Percentiles rank a stretch among this genome's conserved stretches.
These are phyloP conservation scores for Bocquillonia castaneifolia DNA, from an alignment of 441 rosid species.

Conservation along the genomic window DNA sequence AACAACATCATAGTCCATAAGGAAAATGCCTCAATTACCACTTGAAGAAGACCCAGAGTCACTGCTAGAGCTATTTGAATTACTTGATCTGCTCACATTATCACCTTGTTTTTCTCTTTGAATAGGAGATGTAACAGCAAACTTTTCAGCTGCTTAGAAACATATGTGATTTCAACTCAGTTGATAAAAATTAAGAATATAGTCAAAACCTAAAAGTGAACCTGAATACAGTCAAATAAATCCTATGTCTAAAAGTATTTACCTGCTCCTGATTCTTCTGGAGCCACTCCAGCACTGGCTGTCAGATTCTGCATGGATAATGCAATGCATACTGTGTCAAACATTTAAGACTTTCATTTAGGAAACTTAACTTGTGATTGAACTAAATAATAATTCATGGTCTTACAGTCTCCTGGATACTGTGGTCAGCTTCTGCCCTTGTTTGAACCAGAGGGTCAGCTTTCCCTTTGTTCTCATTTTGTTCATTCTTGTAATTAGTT, in stretches of 20 bases:
- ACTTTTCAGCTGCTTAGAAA: slow-evolving; percentile 35
- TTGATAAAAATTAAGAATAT: slow-evolving; percentile 10
- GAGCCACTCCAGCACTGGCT: slow-evolving; percentile 31
- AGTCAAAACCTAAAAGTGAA: background rate
- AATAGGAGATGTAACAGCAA: slow-evolving; percentile 29
- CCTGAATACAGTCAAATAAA: slow-evolving; percentile 5
- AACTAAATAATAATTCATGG: slow-evolving; percentile 14
- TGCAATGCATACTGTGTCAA: slow-evolving; percentile 18
- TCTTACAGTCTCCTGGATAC: slow-evolving; percentile 43
- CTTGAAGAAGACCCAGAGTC: slow-evolving; percentile 74
- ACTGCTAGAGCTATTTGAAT: slow-evolving; percentile 73
- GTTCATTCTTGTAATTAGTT: slow-evolving; percentile 43
- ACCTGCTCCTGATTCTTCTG: slow-evolving; percentile 47
- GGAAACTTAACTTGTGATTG: slow-evolving; percentile 12
- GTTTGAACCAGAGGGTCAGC: slow-evolving; percentile 42
- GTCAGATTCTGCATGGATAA: slow-evolving; percentile 41
- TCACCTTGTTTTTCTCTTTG: slow-evolving; percentile 39
- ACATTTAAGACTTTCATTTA: slow-evolving; percentile 2
- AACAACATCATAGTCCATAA: background rate
- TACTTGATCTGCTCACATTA: slow-evolving; percentile 51
- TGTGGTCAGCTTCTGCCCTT: slow-evolving; percentile 34
- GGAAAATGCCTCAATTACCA: slow-evolving; percentile 40
- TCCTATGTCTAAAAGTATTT: slow-evolving; percentile 23
- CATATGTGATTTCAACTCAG: slow-evolving; percentile 23
- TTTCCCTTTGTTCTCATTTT: slow-evolving; percentile 40